Base-by-base conservation (phyloP, 345 rosid genomes). In the Punica granatum region DNA sequence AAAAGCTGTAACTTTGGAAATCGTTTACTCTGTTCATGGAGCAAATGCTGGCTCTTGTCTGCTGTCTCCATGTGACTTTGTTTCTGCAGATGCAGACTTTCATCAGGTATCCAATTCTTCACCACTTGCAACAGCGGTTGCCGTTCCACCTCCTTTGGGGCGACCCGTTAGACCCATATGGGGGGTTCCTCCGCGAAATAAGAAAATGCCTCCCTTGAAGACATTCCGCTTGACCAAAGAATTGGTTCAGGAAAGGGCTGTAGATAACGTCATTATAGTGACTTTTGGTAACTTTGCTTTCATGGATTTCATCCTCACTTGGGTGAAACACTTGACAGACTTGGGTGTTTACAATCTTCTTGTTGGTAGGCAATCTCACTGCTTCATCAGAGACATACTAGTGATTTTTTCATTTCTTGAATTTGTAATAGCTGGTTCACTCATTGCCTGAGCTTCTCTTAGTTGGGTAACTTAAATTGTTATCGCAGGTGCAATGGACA, bases 201-300 rank as follows among this genome's bases (percentile, higher is more conserved):
- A 86, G 42, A 85, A 88, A 81, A 85, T 94, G 92, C 99, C 98
- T 60, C 79, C 93, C n/a, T 65, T 89, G 51, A 81, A 84, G 78
- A 62, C 80, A 61, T 94, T 94, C 75, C 83, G 61, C 56, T 81
- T 94, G 72, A 89, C 89, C 2, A 88, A 92, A 74, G 78, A 85
- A 65, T 67, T 94, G 73, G 82, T 91, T 66, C 82, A 77, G 74
- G 71, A 84, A 71, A 84, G 98, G 78, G 97, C 74, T 44, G 74
- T 82, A 66, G 88, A 89, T 66, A 85, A 94, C 78, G 86, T 89
- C 36, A 73, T 92, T 25, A 79, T 92, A 75, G 90, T 94, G 68
- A 89, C 98, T 62, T 94, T 91, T 75, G 98, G 98, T 67, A 94
- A 94, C 83, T 88, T 78, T 77, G 99, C 98, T 0, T 92, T 89